phyloP scores from a whole-genome alignment of 2,329 filamentous ascomycete genomes.

The Phialophora macrospora region DNA sequence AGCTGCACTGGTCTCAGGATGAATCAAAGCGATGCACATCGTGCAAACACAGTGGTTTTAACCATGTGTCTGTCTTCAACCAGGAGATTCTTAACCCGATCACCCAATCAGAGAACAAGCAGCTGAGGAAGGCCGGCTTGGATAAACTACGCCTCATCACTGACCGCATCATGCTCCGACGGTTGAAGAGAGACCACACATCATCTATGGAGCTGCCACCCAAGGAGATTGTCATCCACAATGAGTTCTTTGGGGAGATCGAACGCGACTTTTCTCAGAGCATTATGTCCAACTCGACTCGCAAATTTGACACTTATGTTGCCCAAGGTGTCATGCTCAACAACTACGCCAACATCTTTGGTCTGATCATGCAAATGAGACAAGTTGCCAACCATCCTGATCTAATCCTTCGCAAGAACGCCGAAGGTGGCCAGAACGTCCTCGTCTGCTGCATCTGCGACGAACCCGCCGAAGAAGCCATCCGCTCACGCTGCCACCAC shows the following conservation, averaged over 20 bases:
- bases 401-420: conserved; percentile 85
- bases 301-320: conserved; percentile 95
- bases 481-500: conserved; percentile 89
- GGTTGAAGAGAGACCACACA: conserved; percentile 90
- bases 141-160: conserved; percentile 85
- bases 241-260: conserved; percentile 94
- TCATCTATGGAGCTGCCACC: conserved; percentile 95
- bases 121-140: conserved; percentile 71
- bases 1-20: conserved; percentile 81
- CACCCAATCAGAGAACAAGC: conserved; percentile 59
- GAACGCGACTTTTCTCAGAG: conserved; percentile 94
- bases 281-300: conserved; percentile 89
- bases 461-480: conserved; percentile 91
- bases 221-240: conserved; percentile 88
- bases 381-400: conserved; percentile 97
- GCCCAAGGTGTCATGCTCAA: conserved; percentile 91
- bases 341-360: conserved; percentile 99
- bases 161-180: conserved; percentile 91
- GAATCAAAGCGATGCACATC: conserved; percentile 70
- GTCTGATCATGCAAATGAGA: conserved; percentile 98
- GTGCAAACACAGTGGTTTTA: conserved; percentile 70
- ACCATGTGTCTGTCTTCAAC: conserved; percentile 84
- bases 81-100: conserved; percentile 90
- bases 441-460: conserved; percentile 94
- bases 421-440: conserved; percentile 84